Conservation (phyloP, 2,329 filamentous ascomycete species). For the Xylariaceae sp. region DNA sequence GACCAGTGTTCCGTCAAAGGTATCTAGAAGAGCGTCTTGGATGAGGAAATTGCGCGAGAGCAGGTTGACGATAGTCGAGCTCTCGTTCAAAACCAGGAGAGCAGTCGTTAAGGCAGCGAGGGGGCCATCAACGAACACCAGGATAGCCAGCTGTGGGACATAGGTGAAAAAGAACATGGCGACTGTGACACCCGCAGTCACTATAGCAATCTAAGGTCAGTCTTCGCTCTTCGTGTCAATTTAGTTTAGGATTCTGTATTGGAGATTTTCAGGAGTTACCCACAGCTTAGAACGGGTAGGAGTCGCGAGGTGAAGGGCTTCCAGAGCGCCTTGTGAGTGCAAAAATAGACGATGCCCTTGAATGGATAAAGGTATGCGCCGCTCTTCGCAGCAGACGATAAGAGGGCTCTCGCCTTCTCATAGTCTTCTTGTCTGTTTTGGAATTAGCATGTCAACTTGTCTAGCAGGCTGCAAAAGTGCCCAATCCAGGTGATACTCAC, state of each 20-base stretch:
- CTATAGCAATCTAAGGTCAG: no score
- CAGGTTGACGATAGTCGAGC: slow-evolving; percentile 55
- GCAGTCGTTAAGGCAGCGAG: slow-evolving; percentile 72
- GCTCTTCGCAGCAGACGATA: slow-evolving; percentile 69
- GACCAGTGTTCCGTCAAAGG: slow-evolving; percentile 74
- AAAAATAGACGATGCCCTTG: slow-evolving; percentile 63
- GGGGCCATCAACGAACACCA: slow-evolving; percentile 82
- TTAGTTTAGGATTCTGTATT: no score
- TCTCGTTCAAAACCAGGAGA: slow-evolving; percentile 64
- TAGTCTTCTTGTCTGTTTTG: slow-evolving; percentile 64
- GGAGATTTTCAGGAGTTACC: no score
- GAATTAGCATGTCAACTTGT: slow-evolving; percentile 7
- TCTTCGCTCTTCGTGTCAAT: no score
- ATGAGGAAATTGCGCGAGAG: slow-evolving; percentile 70
- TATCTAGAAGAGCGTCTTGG: slow-evolving; percentile 79
- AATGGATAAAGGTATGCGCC: slow-evolving; percentile 84
- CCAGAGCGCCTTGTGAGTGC: slow-evolving; percentile 55
- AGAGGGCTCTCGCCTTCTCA: slow-evolving; percentile 59
- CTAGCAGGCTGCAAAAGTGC: background rate
- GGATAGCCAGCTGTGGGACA: slow-evolving; percentile 75
- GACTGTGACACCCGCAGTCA: slow-evolving; percentile 69
- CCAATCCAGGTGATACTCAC: slow-evolving; percentile 38
- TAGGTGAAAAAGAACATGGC: slow-evolving; percentile 90
- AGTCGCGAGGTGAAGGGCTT: slow-evolving; percentile 56
- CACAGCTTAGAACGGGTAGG: slow-evolving; percentile 56